phyloP scores from a whole-genome alignment of 2,329 filamentous ascomycete species.

The Aureobasidium leucospermi region DNA sequence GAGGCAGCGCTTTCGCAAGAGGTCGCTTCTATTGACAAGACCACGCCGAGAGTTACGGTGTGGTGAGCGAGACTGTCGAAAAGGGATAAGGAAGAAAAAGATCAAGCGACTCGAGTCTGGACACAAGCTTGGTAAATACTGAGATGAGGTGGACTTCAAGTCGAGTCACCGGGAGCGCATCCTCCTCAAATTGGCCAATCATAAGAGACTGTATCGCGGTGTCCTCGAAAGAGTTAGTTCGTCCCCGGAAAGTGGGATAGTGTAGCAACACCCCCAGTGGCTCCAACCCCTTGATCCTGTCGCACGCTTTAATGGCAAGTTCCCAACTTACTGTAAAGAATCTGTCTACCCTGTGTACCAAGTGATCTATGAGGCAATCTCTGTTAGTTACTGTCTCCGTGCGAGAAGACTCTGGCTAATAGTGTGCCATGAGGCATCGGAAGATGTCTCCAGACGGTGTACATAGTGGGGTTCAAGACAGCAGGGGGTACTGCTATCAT shows the following conservation, averaged over 20 bases:
- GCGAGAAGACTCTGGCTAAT: too few relatives aligned
- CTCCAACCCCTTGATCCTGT: too few relatives aligned
- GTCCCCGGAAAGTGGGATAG: too few relatives aligned
- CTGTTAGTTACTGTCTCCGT: too few relatives aligned
- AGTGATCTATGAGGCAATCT: too few relatives aligned
- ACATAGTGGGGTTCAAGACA: too few relatives aligned
- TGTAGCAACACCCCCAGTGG: too few relatives aligned
- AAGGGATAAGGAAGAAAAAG: constrained; percentile 1
- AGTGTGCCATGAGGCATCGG: too few relatives aligned
- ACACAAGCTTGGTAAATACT: constrained; percentile 11
- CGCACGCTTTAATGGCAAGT: too few relatives aligned
- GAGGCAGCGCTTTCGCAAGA: not conserved
- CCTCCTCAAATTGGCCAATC: constrained; percentile 5
- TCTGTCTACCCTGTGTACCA: too few relatives aligned
- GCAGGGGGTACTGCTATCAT: not conserved
- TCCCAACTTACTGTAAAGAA: too few relatives aligned
- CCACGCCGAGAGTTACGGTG: not conserved
- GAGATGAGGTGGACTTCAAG: not conserved
- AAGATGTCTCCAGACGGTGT: too few relatives aligned
- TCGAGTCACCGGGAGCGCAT: constrained; percentile 5
- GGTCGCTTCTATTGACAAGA: constrained; percentile 11
- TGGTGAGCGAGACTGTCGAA: constrained; percentile 11
- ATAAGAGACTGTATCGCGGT: not conserved
- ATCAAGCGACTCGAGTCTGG: constrained; percentile 1
- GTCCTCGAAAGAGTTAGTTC: not conserved